Conservation (phyloP, 2,329 filamentous ascomycete genomes). For the Sporothrix phasma region DNA sequence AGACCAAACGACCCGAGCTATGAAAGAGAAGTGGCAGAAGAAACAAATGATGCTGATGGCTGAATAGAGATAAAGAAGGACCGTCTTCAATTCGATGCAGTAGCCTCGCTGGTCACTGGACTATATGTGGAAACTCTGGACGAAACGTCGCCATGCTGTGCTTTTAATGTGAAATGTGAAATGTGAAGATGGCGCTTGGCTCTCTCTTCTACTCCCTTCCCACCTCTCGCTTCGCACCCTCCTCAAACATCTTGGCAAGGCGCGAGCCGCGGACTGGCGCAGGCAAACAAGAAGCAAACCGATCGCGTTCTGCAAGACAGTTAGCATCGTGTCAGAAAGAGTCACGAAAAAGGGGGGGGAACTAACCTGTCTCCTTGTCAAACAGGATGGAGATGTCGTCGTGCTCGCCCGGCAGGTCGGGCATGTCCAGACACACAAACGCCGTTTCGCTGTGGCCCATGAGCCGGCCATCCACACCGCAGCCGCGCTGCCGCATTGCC, state of each 20-base stretch:
- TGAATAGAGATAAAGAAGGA: not conserved
- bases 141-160: not conserved
- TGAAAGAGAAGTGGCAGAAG: not conserved
- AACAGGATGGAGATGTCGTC: slow-evolving; percentile 84
- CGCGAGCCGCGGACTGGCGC: slow-evolving; percentile 43
- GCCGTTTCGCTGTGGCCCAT: slow-evolving; percentile 38
- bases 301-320: slow-evolving; percentile 41
- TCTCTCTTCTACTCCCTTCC: no score
- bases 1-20: not conserved
- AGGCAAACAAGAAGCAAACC: slow-evolving; percentile 42
- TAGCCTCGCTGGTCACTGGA: not conserved
- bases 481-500: not conserved
- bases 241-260: slow-evolving; percentile 16
- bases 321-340: slow-evolving; percentile 4
- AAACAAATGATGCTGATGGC: not conserved
- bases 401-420: slow-evolving; percentile 84
- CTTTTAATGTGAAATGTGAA: no score
- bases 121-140: no score
- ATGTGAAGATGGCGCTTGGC: no score
- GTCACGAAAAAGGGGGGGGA: not conserved
- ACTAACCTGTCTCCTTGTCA: slow-evolving; percentile 64
- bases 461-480: slow-evolving; percentile 26
- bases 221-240: not conserved
- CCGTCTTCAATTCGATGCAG: not conserved
- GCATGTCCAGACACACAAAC: slow-evolving; percentile 77